phyloP scores from a whole-genome alignment of 2,329 filamentous ascomycete genomes.

The Colletotrichum sp. region DNA sequence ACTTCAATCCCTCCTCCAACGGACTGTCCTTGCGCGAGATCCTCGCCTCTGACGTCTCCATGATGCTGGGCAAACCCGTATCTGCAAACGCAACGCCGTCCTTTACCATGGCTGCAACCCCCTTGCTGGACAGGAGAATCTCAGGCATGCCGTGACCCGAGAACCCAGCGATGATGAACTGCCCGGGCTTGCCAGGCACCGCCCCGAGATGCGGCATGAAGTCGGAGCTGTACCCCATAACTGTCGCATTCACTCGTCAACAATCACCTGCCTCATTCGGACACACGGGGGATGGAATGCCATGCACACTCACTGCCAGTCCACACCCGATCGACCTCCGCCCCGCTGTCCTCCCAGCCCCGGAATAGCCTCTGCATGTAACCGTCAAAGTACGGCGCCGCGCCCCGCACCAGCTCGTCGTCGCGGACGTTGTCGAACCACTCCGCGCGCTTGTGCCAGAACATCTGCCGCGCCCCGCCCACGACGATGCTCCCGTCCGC shows the following conservation, averaged over 20 bases:
- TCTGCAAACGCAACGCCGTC: slow-evolving; percentile 32
- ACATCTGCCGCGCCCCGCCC: slow-evolving; percentile 43
- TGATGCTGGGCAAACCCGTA: slow-evolving; percentile 40
- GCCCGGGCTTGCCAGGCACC: slow-evolving; percentile 41
- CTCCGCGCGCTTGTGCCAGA: slow-evolving; percentile 26
- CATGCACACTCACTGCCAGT: slow-evolving; percentile 37
- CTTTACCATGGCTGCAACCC: slow-evolving; percentile 43
- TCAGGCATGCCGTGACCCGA: slow-evolving; percentile 57
- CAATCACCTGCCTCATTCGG: accelerated
- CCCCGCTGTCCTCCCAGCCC: slow-evolving; percentile 49
- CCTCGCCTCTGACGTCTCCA: slow-evolving; percentile 34
- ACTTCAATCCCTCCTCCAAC: not conserved
- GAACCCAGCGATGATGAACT: slow-evolving; percentile 53
- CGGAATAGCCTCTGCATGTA: slow-evolving; percentile 51
- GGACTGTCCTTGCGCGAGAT: not conserved
- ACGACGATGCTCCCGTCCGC: slow-evolving; percentile 49
- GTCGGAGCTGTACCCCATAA: slow-evolving; percentile 48
- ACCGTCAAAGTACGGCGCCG: slow-evolving; percentile 43
- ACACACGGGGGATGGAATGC: not conserved
- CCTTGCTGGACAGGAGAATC: slow-evolving; percentile 44
- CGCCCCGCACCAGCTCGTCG: slow-evolving; percentile 38
- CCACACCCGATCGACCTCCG: slow-evolving; percentile 42
- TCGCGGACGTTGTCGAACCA: slow-evolving; percentile 52
- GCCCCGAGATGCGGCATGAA: slow-evolving; percentile 45
- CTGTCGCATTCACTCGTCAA: slow-evolving; percentile 21